phyloP scores from a whole-genome alignment of 768 basidiomycete species.

The Epithele typhae region DNA sequence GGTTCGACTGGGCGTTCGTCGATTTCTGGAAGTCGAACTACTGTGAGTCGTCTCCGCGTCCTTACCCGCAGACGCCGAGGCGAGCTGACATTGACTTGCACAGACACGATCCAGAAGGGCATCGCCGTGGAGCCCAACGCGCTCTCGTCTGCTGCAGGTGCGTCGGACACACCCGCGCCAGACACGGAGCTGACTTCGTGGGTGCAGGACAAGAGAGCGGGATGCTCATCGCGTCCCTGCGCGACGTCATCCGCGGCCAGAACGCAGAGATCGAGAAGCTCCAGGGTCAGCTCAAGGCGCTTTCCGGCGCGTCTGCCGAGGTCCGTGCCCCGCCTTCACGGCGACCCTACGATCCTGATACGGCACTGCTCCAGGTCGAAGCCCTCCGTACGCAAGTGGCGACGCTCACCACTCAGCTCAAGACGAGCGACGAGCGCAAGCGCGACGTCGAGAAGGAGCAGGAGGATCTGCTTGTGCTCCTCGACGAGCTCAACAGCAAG shows the following conservation, averaged over 20 bases:
- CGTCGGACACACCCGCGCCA: no score
- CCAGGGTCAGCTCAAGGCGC: conserved; percentile 53
- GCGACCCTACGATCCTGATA: neutral
- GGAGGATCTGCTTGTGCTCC: conserved; percentile 87
- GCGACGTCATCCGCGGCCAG: conserved; percentile 79
- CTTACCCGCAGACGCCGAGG: neutral
- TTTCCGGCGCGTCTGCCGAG: conserved; percentile 33
- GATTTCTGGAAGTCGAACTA: conserved; percentile 99
- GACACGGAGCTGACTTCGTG: conserved; percentile 15
- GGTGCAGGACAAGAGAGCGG: conserved; percentile 64
- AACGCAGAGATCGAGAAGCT: conserved; percentile 73
- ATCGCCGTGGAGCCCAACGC: conserved; percentile 67
- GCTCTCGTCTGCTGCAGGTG: conserved; percentile 56
- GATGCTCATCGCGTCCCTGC: conserved; percentile 78
- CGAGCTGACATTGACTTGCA: neutral
- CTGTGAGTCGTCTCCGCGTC: conserved; percentile 47
- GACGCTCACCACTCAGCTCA: conserved; percentile 43
- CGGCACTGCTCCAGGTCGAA: conserved; percentile 31
- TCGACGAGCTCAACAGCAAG: conserved; percentile 90
- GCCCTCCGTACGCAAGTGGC: conserved; percentile 44
- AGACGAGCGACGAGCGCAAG: conserved; percentile 54
- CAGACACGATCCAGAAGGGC: conserved; percentile 76
- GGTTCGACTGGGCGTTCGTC: conserved; percentile 98
- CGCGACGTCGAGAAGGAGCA: conserved; percentile 93
- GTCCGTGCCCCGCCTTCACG: neutral